Evolutionary conservation across 2,329 filamentous ascomycete genomes (phyloP), one percentile per base, ranked within the genome.

Genomic region (Paraphaeosphaeria minitans): DNA sequence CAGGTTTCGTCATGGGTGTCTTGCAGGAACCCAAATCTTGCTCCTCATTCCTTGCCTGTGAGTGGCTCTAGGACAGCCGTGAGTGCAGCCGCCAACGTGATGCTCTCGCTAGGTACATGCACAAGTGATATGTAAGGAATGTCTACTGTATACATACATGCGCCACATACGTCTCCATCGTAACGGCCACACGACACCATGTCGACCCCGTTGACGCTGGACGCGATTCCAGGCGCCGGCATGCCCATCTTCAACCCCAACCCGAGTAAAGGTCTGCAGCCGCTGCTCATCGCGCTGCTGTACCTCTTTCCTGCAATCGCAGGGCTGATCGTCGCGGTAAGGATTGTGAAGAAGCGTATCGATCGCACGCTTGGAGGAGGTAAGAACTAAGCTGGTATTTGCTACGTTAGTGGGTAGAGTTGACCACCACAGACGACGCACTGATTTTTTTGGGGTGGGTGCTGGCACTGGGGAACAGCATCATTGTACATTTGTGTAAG

Each of bases 401-500:
- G 14, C 29, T 19, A 6, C 24, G 24, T 27, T 27, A 6, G 47
- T 13, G 21, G 29, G 21, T 10, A n/a, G 47, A 22, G 29, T 35
- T 49, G 47, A 49, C 47, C 9, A 31, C 16, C 12, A 35, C 47
- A 64, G 61, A 65, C 19, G 63, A 62, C 50, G 52, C 42, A 4
- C 16, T 60, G 42, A 64, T 67, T n/a, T 41, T 53, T 1, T 2
- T 65, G 2, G 65, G 53, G 22, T 63, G 62, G 63, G 24, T 61
- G 16, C 29, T 65, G 12, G 16, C 37, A 14, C 5, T 63, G 31
- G 55, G 47, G 1, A 62, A 66, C 47, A 64, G 56, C 33, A 55
- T 64, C 10, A 60, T 66, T 21, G 60, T 58, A 2, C 63, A 67
- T 46, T 21, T 66, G 14, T 67, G 65, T 67, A 56, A 60, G 61